A percentile compares a stretch with the other conserved stretches of the same genome.
Evolutionary conservation across 2,329 filamentous ascomycete genomes (phyloP).

Genomic region (Trichoderma aggressivum): DNA sequence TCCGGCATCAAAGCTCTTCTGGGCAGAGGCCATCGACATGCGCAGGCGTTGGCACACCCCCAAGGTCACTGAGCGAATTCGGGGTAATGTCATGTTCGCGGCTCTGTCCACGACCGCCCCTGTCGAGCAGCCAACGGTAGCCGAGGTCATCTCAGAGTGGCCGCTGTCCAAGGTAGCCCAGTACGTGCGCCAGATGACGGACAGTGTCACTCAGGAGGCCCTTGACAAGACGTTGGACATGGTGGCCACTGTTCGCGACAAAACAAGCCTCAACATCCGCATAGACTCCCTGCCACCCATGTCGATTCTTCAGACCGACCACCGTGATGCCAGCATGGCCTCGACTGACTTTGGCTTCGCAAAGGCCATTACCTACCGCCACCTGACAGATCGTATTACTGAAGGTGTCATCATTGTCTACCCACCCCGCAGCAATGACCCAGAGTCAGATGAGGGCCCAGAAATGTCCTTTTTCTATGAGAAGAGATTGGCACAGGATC

Average conservation of each 20-base stretch:
- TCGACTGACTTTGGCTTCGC: conserved; percentile 9
- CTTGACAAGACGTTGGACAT: neutral
- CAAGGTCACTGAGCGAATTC: neutral
- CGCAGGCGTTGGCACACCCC: neutral
- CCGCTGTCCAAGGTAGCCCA: neutral
- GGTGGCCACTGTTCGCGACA: neutral
- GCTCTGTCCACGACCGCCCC: neutral
- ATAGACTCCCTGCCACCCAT: conserved; percentile 2
- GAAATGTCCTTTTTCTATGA: conserved; percentile 10
- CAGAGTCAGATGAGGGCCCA: neutral
- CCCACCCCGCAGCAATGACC: neutral
- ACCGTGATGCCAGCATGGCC: neutral
- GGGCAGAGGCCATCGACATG: neutral
- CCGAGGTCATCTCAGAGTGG: conserved; percentile 6
- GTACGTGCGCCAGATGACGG: neutral
- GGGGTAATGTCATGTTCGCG: conserved; percentile 3
- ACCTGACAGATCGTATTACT: neutral
- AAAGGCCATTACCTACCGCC: neutral
- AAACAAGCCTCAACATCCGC: neutral
- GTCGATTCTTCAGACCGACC: neutral
- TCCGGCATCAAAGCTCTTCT: neutral
- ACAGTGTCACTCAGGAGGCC: conserved; percentile 2
- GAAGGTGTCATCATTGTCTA: neutral
- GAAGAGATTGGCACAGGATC: neutral
- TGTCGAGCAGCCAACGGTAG: neutral